Conservation (phyloP, 2,329 filamentous ascomycete species). For the Knufia fluminis region DNA sequence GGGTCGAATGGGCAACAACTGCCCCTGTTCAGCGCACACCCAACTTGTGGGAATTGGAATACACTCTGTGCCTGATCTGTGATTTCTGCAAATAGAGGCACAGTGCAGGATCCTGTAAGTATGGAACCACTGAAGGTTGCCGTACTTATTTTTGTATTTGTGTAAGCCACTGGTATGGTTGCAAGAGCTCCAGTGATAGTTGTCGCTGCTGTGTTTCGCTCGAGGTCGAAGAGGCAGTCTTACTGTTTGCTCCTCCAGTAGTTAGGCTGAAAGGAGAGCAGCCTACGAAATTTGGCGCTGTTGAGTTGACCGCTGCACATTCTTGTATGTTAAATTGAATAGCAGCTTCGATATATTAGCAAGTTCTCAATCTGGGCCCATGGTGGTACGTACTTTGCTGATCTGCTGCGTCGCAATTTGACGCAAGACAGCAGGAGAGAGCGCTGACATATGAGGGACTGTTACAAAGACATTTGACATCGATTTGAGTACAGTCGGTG, state of each 20-base stretch:
- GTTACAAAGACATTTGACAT: constrained; percentile 22
- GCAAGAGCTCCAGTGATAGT: constrained; percentile 18
- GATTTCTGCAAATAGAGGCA: constrained; percentile 20
- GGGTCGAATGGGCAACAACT: constrained; percentile 21
- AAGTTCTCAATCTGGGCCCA: neutral
- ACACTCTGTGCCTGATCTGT: constrained; percentile 11
- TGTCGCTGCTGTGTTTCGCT: constrained; percentile 8
- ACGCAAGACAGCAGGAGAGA: constrained; percentile 23
- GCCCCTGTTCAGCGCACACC: constrained; percentile 17
- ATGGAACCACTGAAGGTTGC: constrained; percentile 16
- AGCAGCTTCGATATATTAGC: constrained; percentile 13
- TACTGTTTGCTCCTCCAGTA: constrained; percentile 8
- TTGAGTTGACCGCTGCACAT: constrained; percentile 22
- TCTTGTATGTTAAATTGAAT: constrained; percentile 24
- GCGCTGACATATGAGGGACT: constrained; percentile 20
- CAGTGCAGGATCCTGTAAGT: constrained; percentile 23
- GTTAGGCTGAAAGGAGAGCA: constrained; percentile 19
- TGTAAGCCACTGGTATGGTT: constrained; percentile 10
- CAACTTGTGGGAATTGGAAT: constrained; percentile 19
- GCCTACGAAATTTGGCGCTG: constrained; percentile 23
- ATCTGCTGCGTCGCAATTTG: constrained; percentile 17
- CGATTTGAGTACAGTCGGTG: constrained; percentile 20
- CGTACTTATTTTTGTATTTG: constrained; percentile 12
- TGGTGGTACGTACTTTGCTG: constrained; percentile 19
- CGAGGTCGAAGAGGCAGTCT: constrained; percentile 11